Base-by-base conservation (phyloP, 2,329 filamentous ascomycete genomes). In the Alternaria incomplexa region DNA sequence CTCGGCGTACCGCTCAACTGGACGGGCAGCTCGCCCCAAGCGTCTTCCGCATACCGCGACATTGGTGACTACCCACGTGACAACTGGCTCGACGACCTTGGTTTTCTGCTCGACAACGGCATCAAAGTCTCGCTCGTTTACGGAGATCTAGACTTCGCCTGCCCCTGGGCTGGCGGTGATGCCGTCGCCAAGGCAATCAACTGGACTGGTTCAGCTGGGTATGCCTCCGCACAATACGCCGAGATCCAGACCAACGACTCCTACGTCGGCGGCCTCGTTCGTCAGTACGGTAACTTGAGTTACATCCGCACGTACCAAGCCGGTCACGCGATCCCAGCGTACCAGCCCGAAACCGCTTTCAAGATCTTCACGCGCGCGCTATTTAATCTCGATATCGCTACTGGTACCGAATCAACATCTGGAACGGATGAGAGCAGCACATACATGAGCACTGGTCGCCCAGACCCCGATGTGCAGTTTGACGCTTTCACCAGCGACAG, bases 311-410 rank as follows among this genome's bases (percentile, higher is more conserved):
- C 78, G 15, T 79, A 76, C 62, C 77, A 82, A 43, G 73, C 80
- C 17, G 81, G 81, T 7, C 81, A 83, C 56, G 73, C 78, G 40
- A 79, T 82, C 3, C 78, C 79, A 0, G 78, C 72, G 50, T 82
- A 80, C 63, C 81, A 82, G 65, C 79, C 78, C 26, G 68, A 86
- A 67, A 84, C 85, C 0, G 81, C 81, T 0, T 86, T 84, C 62
- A 81, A 81, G 5, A 79, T 86, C 61, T 86, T 86, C 70, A 80
- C 81, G 5, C 80, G 85, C 15, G 80, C 81, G 9, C 75, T 85
- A 64, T 61, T 69, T 6, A 79, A 81, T 17, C 68, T 76, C 26
- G 83, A 86, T 58, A 77, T 88, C 59, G 82, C 82, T 20, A 84
- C 83, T 6, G 85, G 85, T 11, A 67, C 58, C 2, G 52, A 65